These are phyloP conservation scores for Neonectria ditissima DNA, from an alignment of 2,329 filamentous ascomycete species.

Conservation along the genomic window DNA sequence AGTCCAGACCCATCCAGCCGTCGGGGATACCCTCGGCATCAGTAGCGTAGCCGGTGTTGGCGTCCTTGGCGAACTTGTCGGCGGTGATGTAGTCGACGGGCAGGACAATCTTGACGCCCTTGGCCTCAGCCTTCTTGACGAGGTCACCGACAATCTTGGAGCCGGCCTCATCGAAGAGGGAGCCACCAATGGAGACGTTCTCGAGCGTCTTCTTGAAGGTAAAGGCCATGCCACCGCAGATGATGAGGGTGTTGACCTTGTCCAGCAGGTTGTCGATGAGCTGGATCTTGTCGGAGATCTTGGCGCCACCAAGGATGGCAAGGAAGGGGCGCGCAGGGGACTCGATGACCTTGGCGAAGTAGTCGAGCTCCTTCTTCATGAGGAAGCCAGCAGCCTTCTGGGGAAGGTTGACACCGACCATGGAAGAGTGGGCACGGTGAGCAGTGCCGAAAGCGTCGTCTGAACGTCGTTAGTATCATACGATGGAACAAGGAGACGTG, in stretches of 20 bases:
- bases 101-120: slow-evolving; percentile 94
- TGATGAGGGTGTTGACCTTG: slow-evolving; percentile 96
- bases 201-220: slow-evolving; percentile 99
- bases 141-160: slow-evolving; percentile 90
- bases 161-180: slow-evolving; percentile 92
- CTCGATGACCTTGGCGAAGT: slow-evolving; percentile 98
- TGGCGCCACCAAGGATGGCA: slow-evolving; percentile 96
- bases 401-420: slow-evolving; percentile 96
- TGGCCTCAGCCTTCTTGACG: slow-evolving; percentile 94
- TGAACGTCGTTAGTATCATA: slow-evolving; percentile 52
- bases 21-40: slow-evolving; percentile 93
- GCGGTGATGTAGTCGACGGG: slow-evolving; percentile 96
- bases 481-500: background rate
- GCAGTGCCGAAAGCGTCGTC: slow-evolving; percentile 99
- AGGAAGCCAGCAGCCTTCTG: slow-evolving; percentile 98
- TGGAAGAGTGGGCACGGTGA: slow-evolving; percentile 98
- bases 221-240: slow-evolving; percentile 98
- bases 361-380: slow-evolving; percentile 99
- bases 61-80: slow-evolving; percentile 92
- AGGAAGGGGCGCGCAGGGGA: slow-evolving; percentile 95
- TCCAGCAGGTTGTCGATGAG: slow-evolving; percentile 98
- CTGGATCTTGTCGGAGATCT: slow-evolving; percentile 99
- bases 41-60: slow-evolving; percentile 82
- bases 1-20: slow-evolving; percentile 98
- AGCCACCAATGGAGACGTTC: slow-evolving; percentile 88